phyloP scores from a whole-genome alignment of 768 basidiomycete genomes.

The Pisolithus albus region DNA sequence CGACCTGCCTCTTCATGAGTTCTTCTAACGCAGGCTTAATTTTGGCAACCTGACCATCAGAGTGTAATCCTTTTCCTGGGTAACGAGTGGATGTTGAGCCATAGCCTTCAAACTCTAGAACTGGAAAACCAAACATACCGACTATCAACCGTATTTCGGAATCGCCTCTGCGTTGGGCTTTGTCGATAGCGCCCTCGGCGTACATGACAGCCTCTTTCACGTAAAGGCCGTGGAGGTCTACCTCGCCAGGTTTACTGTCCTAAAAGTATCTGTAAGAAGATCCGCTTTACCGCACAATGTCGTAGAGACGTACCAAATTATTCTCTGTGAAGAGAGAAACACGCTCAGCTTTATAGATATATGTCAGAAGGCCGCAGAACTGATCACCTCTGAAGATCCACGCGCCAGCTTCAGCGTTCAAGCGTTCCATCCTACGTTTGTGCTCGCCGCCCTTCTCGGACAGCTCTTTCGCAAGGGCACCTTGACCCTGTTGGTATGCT shows the following conservation, averaged over 20 bases:
- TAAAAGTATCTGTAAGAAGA: conserved; percentile 16
- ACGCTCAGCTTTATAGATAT: not conserved
- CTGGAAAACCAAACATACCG: conserved; percentile 41
- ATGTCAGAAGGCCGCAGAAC: conserved; percentile 16
- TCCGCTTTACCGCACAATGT: not conserved
- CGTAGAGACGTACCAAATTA: conserved; percentile 46
- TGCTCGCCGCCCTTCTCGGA: conserved; percentile 77
- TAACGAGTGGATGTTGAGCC: not conserved
- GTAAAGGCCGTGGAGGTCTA: conserved; percentile 89
- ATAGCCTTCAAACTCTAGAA: not conserved
- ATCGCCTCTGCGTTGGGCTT: conserved; percentile 59
- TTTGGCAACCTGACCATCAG: conserved; percentile 62
- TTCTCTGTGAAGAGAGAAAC: conserved; percentile 45
- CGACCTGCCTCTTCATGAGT: conserved; percentile 64
- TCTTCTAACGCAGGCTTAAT: conserved; percentile 84
- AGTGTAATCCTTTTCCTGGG: conserved; percentile 76
- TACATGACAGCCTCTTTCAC: conserved; percentile 84
- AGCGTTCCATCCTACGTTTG: conserved; percentile 64
- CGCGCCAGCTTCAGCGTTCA: conserved; percentile 76
- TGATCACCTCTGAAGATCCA: conserved; percentile 76
- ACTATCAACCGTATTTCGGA: conserved; percentile 74
- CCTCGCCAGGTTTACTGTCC: conserved; percentile 65
- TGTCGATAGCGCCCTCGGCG: conserved; percentile 63
- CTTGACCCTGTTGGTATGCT: conserved; percentile 68
- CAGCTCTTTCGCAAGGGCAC: conserved; percentile 74